A percentile compares a stretch with the other conserved stretches of the same genome.
These are phyloP conservation scores for Didymellaceae sp. DNA, from an alignment of 2,329 filamentous ascomycete genomes.

Conservation along the genomic window DNA sequence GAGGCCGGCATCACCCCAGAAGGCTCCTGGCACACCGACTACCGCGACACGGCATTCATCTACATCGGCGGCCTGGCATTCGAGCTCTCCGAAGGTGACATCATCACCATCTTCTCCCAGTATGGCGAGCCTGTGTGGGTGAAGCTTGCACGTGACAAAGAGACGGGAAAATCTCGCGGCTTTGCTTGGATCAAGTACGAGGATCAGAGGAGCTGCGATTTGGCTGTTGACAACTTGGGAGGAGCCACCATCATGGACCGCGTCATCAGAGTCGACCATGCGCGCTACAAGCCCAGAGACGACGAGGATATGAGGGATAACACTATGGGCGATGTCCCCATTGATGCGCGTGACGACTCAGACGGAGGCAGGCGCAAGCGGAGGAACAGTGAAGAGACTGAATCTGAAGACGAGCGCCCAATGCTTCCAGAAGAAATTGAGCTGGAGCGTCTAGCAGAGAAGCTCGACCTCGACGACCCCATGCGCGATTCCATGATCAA, in stretches of 20 bases:
- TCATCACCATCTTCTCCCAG: conserved; percentile 96
- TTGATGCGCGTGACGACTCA: conserved; percentile 42
- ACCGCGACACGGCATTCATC: conserved; percentile 94
- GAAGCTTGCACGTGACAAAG: conserved; percentile 91
- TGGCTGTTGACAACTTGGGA: conserved; percentile 94
- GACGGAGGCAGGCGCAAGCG: conserved; percentile 57
- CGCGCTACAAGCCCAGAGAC: conserved; percentile 86
- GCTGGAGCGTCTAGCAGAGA: conserved; percentile 73
- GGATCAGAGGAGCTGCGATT: conserved; percentile 92
- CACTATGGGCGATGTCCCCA: conserved; percentile 57
- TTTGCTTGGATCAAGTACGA: conserved; percentile 99
- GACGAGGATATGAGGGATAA: conserved; percentile 72
- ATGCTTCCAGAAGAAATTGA: conserved; percentile 83
- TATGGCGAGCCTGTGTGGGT: conserved; percentile 94
- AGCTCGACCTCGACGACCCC: conserved; percentile 93
- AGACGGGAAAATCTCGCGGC: conserved; percentile 91
- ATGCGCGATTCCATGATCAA: conserved; percentile 93
- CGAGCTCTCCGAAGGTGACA: conserved; percentile 92
- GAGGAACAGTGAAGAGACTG: conserved; percentile 54
- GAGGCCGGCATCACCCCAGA: conserved; percentile 84
- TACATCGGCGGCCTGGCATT: conserved; percentile 95
- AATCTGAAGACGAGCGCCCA: conserved; percentile 60
- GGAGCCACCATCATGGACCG: conserved; percentile 84
- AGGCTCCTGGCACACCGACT: conserved; percentile 96
- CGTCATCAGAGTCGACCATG: conserved; percentile 87